These are phyloP conservation scores for Cyclotella cryptica DNA, from an alignment of 108 stramenopile genomes.

Conservation along the genomic window DNA sequence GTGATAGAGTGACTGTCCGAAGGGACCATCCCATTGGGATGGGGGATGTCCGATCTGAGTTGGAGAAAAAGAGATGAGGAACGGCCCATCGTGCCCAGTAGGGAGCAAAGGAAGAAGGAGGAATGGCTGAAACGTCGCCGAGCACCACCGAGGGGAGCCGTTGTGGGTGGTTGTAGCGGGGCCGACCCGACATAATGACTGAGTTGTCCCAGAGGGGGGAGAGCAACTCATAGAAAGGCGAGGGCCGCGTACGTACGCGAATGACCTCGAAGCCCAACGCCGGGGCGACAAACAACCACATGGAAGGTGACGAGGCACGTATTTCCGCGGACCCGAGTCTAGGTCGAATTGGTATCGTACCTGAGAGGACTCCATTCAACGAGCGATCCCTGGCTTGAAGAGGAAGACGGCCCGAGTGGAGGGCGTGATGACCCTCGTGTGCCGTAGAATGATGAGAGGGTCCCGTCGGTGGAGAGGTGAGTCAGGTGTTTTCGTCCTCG, in stretches of 20 bases:
- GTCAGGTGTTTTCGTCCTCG: no score
- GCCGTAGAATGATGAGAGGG: no score
- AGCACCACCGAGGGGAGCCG: neutral
- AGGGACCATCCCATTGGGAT: neutral
- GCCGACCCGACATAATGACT: neutral
- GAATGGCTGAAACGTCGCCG: neutral
- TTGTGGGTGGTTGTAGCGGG: neutral
- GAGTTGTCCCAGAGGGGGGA: neutral
- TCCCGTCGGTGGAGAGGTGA: no score
- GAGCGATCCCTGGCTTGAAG: neutral
- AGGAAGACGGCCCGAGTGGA: neutral
- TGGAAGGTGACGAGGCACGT: neutral
- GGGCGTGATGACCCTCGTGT: no score
- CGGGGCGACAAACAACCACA: no score
- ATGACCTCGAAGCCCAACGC: no score
- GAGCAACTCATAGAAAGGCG: neutral
- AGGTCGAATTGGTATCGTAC: neutral
- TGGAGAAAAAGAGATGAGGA: neutral
- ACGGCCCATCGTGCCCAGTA: neutral
- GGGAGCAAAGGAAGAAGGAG: neutral
- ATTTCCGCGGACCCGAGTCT: neutral
- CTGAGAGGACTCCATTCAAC: neutral
- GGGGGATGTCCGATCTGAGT: neutral
- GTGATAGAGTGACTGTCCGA: neutral
- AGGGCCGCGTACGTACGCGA: neutral